phyloP scores from a whole-genome alignment of 345 rosid genomes.

The Hypericum perforatum region DNA sequence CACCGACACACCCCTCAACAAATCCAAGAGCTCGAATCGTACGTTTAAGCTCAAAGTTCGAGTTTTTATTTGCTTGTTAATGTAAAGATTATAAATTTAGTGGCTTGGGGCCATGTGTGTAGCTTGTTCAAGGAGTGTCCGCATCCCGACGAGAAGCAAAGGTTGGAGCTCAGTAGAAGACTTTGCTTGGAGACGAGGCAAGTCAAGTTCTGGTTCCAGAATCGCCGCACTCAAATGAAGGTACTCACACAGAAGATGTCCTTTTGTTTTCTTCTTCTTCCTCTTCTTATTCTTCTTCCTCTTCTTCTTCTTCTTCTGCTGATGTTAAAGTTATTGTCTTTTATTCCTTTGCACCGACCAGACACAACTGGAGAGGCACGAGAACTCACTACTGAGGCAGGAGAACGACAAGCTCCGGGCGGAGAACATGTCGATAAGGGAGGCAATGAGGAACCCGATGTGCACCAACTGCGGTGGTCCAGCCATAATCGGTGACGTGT shows the following conservation, averaged over 20 bases:
- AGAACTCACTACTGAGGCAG: slow-evolving; percentile 68
- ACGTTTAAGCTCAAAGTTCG: slow-evolving; percentile 19
- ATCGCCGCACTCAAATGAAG: slow-evolving; percentile 98
- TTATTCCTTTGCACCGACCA: slow-evolving; percentile 14
- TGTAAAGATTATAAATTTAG: background rate
- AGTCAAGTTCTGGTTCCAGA: slow-evolving; percentile 96
- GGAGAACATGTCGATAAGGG: slow-evolving; percentile 82
- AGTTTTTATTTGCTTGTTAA: background rate
- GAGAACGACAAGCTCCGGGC: slow-evolving; percentile 88
- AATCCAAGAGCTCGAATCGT: slow-evolving; percentile 99
- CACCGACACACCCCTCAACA: slow-evolving; percentile 99
- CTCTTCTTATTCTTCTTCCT: background rate
- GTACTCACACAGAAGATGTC: slow-evolving; percentile 18
- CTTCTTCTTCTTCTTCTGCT: background rate
- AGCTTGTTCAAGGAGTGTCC: slow-evolving; percentile 87
- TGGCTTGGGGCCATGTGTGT: background rate
- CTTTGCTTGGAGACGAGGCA: slow-evolving; percentile 84
- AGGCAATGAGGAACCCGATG: slow-evolving; percentile 83
- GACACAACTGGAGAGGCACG: slow-evolving; percentile 90
- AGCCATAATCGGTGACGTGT: slow-evolving; percentile 64
- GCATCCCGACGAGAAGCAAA: slow-evolving; percentile 93
- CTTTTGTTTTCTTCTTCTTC: background rate
- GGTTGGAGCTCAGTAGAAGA: slow-evolving; percentile 67
- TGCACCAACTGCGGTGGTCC: slow-evolving; percentile 91
- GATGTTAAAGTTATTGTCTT: background rate